A percentile compares a stretch with the other conserved stretches of the same genome.
phyloP scores from a whole-genome alignment of 2,329 filamentous ascomycete species.

The Ophiostoma tasmaniense region DNA sequence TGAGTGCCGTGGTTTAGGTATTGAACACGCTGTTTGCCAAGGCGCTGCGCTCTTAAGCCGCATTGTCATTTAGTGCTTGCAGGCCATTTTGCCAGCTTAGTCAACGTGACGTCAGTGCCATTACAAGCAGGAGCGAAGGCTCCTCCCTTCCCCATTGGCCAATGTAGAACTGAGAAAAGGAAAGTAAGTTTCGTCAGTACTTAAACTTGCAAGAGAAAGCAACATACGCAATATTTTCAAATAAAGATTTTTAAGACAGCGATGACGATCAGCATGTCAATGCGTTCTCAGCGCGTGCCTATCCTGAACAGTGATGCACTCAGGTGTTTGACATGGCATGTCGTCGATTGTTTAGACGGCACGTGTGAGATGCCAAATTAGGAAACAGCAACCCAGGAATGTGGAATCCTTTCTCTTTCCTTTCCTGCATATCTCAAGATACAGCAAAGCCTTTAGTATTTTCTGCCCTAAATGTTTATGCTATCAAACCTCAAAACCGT shows the following conservation, averaged over 20 bases:
- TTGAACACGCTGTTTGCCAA: background rate
- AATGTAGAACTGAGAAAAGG: background rate
- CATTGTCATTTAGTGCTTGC: background rate
- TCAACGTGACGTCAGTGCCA: background rate
- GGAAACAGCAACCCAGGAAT: background rate
- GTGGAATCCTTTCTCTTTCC: background rate
- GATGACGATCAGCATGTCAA: background rate
- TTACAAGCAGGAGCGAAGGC: background rate
- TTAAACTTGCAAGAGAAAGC: background rate
- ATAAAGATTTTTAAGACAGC: background rate
- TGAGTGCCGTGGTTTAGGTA: background rate
- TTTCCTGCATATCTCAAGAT: background rate
- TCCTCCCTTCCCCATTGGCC: background rate
- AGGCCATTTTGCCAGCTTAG: background rate
- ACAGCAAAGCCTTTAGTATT: background rate
- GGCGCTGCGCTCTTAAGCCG: background rate
- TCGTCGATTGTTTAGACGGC: background rate
- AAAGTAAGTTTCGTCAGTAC: background rate
- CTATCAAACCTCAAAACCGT: background rate
- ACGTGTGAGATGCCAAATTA: background rate
- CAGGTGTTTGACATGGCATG: background rate
- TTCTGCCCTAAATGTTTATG: background rate
- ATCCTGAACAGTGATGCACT: background rate
- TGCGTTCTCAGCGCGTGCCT: background rate
- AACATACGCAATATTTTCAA: background rate